These are phyloP conservation scores for Eucalyptus melliodora DNA, from an alignment of 345 rosid genomes.

Conservation along the genomic window DNA sequence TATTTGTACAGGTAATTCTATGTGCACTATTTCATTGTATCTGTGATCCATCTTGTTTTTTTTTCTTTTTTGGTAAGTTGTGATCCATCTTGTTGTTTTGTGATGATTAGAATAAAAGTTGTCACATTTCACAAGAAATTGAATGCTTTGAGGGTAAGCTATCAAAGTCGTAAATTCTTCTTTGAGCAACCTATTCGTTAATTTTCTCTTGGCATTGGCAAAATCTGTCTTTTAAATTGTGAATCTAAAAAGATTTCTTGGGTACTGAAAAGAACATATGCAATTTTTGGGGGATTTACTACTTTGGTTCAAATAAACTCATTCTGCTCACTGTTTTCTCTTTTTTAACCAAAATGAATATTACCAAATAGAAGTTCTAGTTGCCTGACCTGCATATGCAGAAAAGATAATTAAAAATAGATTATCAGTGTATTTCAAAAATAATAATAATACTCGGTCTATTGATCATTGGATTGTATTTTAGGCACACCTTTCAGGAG, in stretches of 20 bases:
- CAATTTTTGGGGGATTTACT: neutral
- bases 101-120: neutral
- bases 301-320: neutral
- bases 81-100: neutral
- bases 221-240: neutral
- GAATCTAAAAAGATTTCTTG: neutral
- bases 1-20: constrained; percentile 56
- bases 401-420: neutral
- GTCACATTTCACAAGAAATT: neutral
- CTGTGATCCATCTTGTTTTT: neutral
- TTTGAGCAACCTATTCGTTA: neutral
- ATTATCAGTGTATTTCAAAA: neutral
- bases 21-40: neutral
- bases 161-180: neutral
- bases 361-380: neutral
- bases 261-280: neutral
- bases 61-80: no score
- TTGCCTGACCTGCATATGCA: neutral
- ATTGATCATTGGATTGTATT: neutral
- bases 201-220: neutral
- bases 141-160: neutral
- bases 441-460: neutral
- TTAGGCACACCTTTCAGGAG: neutral
- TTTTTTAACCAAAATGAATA: neutral
- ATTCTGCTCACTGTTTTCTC: neutral